Percentiles rank a stretch among this genome's conserved stretches.
These are phyloP conservation scores for Tulasnella sp. DNA, from an alignment of 768 basidiomycete genomes.

Conservation along the genomic window DNA sequence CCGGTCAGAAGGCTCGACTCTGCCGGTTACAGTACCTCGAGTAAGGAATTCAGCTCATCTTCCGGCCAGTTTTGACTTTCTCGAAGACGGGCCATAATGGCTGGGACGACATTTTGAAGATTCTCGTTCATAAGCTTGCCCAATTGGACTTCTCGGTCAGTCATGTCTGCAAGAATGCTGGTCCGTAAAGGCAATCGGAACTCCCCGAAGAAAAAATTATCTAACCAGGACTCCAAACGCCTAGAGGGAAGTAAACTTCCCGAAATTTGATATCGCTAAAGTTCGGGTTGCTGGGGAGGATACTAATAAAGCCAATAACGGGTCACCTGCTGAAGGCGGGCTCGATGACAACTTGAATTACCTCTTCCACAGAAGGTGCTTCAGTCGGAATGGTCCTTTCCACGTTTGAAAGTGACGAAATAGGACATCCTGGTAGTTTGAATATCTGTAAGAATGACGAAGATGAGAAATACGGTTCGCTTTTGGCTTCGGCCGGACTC, in stretches of 20 bases:
- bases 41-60: not conserved
- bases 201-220: not conserved
- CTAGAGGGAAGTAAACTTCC: not conserved
- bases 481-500: too few species aligned
- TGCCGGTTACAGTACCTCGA: not conserved
- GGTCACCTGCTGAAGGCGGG: not conserved
- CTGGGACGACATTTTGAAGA: not conserved
- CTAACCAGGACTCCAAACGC: not conserved
- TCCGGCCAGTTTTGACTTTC: not conserved
- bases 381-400: not conserved
- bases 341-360: not conserved
- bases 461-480: too few species aligned
- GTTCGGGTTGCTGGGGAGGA: not conserved
- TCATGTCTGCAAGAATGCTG: not conserved
- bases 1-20: too few species aligned
- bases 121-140: conserved; percentile 1
- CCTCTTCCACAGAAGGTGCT: not conserved
- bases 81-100: not conserved
- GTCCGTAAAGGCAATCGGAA: not conserved
- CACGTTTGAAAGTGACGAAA: too few species aligned
- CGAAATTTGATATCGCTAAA: not conserved
- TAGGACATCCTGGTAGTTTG: too few species aligned
- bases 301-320: not conserved
- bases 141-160: not conserved
- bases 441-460: too few species aligned